A percentile compares a stretch with the other conserved stretches of the same genome.
phyloP scores from a whole-genome alignment of 106 monocot genomes.

The Dendrobium catenatum region DNA sequence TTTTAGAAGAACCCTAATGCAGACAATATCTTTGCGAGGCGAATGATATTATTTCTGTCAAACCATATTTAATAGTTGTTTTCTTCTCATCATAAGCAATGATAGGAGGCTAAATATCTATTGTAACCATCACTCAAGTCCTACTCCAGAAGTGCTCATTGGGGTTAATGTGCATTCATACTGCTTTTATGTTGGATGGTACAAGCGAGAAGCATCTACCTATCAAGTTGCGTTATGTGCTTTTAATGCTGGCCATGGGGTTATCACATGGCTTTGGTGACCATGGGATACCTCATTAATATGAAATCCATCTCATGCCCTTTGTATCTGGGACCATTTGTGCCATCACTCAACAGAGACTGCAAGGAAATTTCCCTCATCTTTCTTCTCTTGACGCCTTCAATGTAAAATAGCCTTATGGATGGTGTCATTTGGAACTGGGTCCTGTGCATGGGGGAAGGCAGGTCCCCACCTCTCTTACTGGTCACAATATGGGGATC shows the following conservation, averaged over 20 bases:
- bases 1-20: background rate
- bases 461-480: background rate
- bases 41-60: background rate
- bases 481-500: background rate
- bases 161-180: background rate
- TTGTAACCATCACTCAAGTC: background rate
- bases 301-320: background rate
- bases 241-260: conserved; percentile 4
- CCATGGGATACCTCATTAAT: background rate
- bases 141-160: background rate
- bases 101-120: conserved; percentile 5
- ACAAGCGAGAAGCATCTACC: background rate
- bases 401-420: background rate
- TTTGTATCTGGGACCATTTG: conserved; percentile 7
- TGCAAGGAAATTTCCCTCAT: background rate
- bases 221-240: conserved; percentile 1
- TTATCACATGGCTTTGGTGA: conserved; percentile 1
- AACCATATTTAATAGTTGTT: background rate
- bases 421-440: background rate
- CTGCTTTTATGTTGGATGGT: background rate
- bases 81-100: conserved; percentile 4
- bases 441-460: background rate
- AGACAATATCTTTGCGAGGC: background rate
- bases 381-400: background rate
- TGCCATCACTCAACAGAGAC: background rate